Conservation (phyloP, 805 yeast genomes). For the Spathaspora passalidarum region DNA sequence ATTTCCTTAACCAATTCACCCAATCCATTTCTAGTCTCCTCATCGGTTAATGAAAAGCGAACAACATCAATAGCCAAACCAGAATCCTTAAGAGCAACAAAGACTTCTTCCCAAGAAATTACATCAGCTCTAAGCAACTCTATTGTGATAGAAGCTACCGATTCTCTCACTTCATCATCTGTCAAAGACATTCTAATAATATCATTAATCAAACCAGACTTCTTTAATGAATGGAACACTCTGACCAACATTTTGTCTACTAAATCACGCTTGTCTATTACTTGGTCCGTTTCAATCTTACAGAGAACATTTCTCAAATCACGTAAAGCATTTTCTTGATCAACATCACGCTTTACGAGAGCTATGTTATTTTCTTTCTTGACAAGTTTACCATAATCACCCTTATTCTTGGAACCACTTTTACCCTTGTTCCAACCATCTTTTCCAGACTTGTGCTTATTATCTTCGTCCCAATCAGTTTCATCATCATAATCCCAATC, state of each 20-base stretch:
- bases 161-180: conserved; percentile 25
- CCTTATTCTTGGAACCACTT: conserved; percentile 2
- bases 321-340: conserved; percentile 1
- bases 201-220: conserved; percentile 27
- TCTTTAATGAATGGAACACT: conserved; percentile 24
- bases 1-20: conserved; percentile 22
- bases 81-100: conserved; percentile 25
- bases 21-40: conserved; percentile 25
- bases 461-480: not conserved
- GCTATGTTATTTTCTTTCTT: not conserved
- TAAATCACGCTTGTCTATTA: conserved; percentile 9
- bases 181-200: conserved; percentile 24
- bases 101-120: conserved; percentile 30
- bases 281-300: not conserved
- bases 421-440: not conserved
- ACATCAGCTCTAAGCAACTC: conserved; percentile 25
- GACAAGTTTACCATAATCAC: not conserved
- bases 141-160: conserved; percentile 20
- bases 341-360: not conserved
- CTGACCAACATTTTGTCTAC: conserved; percentile 18
- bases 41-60: conserved; percentile 23
- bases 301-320: not conserved
- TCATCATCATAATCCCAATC: not conserved
- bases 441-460: not conserved
- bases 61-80: conserved; percentile 29